Conservation (phyloP, 441 rosid species). For the Populus hybrid region DNA sequence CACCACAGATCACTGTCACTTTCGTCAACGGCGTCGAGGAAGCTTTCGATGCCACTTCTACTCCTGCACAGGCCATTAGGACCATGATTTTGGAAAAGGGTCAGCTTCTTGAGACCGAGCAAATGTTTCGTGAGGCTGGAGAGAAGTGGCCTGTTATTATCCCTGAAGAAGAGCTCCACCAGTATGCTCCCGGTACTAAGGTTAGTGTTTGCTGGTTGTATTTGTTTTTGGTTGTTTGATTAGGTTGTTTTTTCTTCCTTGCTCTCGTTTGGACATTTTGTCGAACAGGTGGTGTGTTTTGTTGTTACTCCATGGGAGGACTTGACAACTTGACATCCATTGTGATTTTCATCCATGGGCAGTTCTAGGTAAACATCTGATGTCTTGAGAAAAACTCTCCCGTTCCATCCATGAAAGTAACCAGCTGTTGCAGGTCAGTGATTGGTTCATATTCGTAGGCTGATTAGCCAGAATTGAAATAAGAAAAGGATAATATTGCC, state of each 20-base stretch:
- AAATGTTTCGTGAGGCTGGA: conserved; percentile 91
- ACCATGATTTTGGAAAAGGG: conserved; percentile 83
- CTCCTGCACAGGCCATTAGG: conserved; percentile 73
- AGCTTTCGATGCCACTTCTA: conserved; percentile 67
- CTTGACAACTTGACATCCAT: background rate
- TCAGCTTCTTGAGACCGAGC: conserved; percentile 77
- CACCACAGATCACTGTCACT: conserved; percentile 78
- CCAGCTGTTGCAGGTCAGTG: background rate
- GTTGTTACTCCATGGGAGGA: background rate
- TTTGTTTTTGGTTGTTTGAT: background rate
- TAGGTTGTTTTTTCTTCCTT: background rate
- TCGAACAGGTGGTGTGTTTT: conserved; percentile 20
- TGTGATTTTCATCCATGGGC: background rate
- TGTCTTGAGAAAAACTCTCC: background rate
- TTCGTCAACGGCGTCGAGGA: conserved; percentile 87
- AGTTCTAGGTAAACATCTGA: background rate
- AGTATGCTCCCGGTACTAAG: conserved; percentile 73
- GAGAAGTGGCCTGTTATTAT: conserved; percentile 89
- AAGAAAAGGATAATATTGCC: background rate
- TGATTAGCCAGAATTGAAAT: background rate
- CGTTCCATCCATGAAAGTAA: background rate
- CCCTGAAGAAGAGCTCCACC: conserved; percentile 71
- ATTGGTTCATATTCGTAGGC: background rate
- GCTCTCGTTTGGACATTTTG: conserved; percentile 23
- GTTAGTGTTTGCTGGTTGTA: conserved; percentile 25